A percentile compares a stretch with the other conserved stretches of the same genome.
Conservation (phyloP, 176 grass and related monocot species). For the sorghum (Sorghum bicolor) region DNA sequence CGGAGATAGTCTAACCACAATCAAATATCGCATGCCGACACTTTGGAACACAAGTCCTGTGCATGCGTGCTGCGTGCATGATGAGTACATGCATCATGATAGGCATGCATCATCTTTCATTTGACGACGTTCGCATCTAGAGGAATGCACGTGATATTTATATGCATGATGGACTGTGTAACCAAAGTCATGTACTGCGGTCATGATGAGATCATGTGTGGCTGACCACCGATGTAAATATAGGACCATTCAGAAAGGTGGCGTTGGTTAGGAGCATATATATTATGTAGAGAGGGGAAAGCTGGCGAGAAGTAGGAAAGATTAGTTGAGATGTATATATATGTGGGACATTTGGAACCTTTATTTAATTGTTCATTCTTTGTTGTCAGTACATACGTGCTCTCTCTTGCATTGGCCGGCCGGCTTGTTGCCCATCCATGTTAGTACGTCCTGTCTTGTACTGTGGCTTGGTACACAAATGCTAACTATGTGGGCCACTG, state of each 20-base stretch:
- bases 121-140: no score
- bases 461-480: background rate
- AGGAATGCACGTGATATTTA: no score
- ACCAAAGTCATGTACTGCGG: no score
- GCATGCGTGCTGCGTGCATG: no score
- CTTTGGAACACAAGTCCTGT: no score
- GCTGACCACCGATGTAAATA: background rate
- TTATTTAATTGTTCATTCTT: background rate
- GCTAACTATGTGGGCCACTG: background rate
- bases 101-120: no score
- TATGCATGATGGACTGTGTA: no score
- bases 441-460: background rate
- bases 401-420: background rate
- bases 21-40: no score
- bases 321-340: slow-evolving; percentile 4
- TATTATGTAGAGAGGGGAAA: background rate
- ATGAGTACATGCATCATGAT: no score
- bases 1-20: no score
- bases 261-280: background rate
- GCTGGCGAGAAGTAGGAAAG: background rate
- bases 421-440: background rate
- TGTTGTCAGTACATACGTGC: background rate
- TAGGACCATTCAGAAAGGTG: background rate
- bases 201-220: background rate
- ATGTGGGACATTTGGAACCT: background rate